Conservation (phyloP, 495 filamentous ascomycete species). For the Pyrenula aspistea region DNA sequence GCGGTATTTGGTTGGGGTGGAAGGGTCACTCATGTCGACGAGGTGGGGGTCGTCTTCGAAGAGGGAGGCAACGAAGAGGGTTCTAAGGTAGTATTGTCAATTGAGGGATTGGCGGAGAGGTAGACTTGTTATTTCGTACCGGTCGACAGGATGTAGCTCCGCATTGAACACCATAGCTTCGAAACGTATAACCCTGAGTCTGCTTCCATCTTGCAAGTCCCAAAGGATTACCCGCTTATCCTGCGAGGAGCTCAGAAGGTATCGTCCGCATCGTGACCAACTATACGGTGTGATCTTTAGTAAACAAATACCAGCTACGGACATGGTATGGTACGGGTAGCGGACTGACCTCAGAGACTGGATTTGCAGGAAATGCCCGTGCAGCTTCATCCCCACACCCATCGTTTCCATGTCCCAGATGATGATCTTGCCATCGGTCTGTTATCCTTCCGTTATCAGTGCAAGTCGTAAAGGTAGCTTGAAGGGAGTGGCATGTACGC, state of each 20-base stretch:
- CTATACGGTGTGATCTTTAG: slow-evolving; percentile 26
- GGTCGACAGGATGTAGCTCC: slow-evolving; percentile 83
- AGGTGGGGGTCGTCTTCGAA: slow-evolving; percentile 88
- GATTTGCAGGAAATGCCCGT: slow-evolving; percentile 82
- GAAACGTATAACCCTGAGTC: slow-evolving; percentile 64
- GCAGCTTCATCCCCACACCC: slow-evolving; percentile 83
- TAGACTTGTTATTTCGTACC: slow-evolving; percentile 38
- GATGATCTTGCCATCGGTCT: slow-evolving; percentile 82
- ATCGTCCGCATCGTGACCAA: slow-evolving; percentile 86
- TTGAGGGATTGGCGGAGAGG: not conserved
- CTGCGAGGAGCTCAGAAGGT: slow-evolving; percentile 86
- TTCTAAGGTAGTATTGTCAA: slow-evolving; percentile 29
- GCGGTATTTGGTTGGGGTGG: slow-evolving; percentile 53
- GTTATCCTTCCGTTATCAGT: slow-evolving; percentile 1
- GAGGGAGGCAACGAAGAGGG: slow-evolving; percentile 73
- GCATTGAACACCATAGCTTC: slow-evolving; percentile 90
- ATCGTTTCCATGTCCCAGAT: slow-evolving; percentile 97
- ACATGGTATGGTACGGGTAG: not conserved
- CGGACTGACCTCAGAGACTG: slow-evolving; percentile 55
- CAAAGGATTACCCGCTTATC: slow-evolving; percentile 94
- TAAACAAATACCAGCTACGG: too few species aligned
- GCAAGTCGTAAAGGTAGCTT: not conserved
- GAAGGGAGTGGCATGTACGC: slow-evolving; percentile 35
- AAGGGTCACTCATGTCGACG: slow-evolving; percentile 58
- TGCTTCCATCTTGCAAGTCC: slow-evolving; percentile 70